Conservation (phyloP, 2,329 filamentous ascomycete species). For the Amauroascus verrucosus region DNA sequence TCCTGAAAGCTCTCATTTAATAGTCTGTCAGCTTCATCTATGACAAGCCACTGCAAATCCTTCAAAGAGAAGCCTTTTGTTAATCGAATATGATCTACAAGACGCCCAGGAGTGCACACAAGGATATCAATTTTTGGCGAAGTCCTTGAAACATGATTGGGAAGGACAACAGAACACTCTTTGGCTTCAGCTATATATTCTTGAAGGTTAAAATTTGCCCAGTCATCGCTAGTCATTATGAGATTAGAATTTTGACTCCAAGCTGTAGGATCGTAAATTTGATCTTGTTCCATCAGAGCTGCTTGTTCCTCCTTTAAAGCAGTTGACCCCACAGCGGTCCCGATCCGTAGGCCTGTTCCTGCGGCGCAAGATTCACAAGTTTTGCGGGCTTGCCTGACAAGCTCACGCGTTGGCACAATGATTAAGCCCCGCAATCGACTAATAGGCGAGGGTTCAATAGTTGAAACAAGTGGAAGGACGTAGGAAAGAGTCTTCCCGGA, state of each 20-base stretch:
- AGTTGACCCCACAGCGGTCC: constrained; percentile 72
- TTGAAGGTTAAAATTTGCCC: constrained; percentile 39
- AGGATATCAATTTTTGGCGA: constrained; percentile 73
- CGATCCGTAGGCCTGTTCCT: constrained; percentile 65
- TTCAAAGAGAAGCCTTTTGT: constrained; percentile 73
- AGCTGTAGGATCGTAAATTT: constrained; percentile 54
- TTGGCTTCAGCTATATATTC: constrained; percentile 37
- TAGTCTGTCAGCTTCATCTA: constrained; percentile 89
- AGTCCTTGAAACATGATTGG: constrained; percentile 54
- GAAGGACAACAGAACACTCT: constrained; percentile 36
- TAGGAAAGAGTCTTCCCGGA: constrained; percentile 95
- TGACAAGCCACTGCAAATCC: constrained; percentile 73
- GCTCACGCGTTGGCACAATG: constrained; percentile 80
- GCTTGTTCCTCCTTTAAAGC: constrained; percentile 57
- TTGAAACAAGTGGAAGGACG: constrained; percentile 70
- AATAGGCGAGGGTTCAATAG: constrained; percentile 54
- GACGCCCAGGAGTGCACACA: constrained; percentile 79
- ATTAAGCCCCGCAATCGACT: constrained; percentile 68
- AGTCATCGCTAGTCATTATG: constrained; percentile 42
- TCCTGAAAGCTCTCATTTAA: constrained; percentile 87
- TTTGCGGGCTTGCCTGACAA: constrained; percentile 76
- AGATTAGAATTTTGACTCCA: constrained; percentile 20
- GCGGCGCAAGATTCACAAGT: constrained; percentile 63
- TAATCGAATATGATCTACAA: constrained; percentile 80
- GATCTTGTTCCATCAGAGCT: constrained; percentile 52